Conservation (phyloP, 768 basidiomycete species). For the Serendipita vermifera region DNA sequence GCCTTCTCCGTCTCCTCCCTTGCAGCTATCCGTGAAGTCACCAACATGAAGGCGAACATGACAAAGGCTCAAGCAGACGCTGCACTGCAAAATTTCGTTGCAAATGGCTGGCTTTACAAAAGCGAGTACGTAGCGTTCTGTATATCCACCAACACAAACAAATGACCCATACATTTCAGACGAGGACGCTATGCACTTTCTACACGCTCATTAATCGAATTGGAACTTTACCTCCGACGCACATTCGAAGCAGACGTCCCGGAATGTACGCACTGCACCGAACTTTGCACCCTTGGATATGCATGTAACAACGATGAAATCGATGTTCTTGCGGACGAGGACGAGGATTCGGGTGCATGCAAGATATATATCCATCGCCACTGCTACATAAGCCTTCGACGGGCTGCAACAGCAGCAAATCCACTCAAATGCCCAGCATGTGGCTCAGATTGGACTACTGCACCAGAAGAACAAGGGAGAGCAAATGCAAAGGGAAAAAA, state of each 20-base stretch:
- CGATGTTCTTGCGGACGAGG: not conserved
- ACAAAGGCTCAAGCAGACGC: slow-evolving; percentile 63
- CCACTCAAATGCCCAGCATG: slow-evolving; percentile 45
- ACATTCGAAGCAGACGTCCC: slow-evolving; percentile 57
- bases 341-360: slow-evolving; percentile 35
- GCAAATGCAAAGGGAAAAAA: slow-evolving; percentile 19
- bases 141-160: not conserved
- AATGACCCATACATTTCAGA: slow-evolving; percentile 12
- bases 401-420: slow-evolving; percentile 19
- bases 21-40: slow-evolving; percentile 60
- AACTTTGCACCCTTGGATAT: slow-evolving; percentile 31
- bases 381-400: slow-evolving; percentile 43
- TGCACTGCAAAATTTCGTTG: slow-evolving; percentile 65
- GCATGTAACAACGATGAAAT: slow-evolving; percentile 13
- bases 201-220: slow-evolving; percentile 59
- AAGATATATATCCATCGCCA: slow-evolving; percentile 48
- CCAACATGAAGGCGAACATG: slow-evolving; percentile 42
- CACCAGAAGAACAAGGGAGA: slow-evolving; percentile 18
- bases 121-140: slow-evolving; percentile 46
- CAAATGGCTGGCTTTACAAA: slow-evolving; percentile 65
- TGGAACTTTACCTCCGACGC: slow-evolving; percentile 56
- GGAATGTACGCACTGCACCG: slow-evolving; percentile 63
- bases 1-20: slow-evolving; percentile 66
- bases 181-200: slow-evolving; percentile 64
- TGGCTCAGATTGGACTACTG: slow-evolving; percentile 39